phyloP scores from a whole-genome alignment of 345 rosid genomes.

The Schrenkiella parvula region DNA sequence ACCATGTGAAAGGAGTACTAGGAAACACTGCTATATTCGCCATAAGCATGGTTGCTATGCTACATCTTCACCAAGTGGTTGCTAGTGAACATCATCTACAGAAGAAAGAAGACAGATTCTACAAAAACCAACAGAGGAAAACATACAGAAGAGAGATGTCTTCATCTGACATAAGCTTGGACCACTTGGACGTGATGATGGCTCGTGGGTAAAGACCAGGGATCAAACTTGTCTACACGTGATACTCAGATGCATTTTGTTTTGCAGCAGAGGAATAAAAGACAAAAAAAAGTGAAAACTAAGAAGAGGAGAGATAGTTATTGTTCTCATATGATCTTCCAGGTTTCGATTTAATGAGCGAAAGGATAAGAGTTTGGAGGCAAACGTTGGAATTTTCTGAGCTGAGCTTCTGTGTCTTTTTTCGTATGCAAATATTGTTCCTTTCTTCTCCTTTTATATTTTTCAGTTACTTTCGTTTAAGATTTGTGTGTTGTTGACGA shows the following conservation, averaged over 20 bases:
- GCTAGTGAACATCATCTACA: slow-evolving; percentile 33
- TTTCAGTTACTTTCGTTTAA: background rate
- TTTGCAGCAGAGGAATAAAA: background rate
- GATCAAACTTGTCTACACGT: slow-evolving; percentile 13
- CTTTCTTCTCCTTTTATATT: background rate
- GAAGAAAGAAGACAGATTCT: slow-evolving; percentile 39
- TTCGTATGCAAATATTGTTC: slow-evolving; percentile 5
- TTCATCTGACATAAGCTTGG: slow-evolving; percentile 34
- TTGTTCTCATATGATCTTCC: background rate
- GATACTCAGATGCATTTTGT: background rate
- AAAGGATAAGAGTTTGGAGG: slow-evolving; percentile 23
- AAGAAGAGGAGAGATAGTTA: slow-evolving; percentile 14
- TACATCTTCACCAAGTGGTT: slow-evolving; percentile 61
- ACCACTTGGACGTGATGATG: slow-evolving; percentile 66
- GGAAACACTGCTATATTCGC: slow-evolving; percentile 83
- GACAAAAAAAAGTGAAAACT: background rate
- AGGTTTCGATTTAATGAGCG: background rate
- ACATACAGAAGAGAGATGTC: slow-evolving; percentile 35
- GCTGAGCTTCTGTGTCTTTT: background rate
- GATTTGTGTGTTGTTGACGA: background rate
- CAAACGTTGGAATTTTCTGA: slow-evolving; percentile 25
- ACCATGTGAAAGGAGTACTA: slow-evolving; percentile 59
- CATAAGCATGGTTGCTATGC: slow-evolving; percentile 67
- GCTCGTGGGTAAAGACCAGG: slow-evolving; percentile 60
- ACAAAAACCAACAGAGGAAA: slow-evolving; percentile 33